These are phyloP conservation scores for Calvatia gigantea DNA, from an alignment of 768 basidiomycete species.

Conservation along the genomic window DNA sequence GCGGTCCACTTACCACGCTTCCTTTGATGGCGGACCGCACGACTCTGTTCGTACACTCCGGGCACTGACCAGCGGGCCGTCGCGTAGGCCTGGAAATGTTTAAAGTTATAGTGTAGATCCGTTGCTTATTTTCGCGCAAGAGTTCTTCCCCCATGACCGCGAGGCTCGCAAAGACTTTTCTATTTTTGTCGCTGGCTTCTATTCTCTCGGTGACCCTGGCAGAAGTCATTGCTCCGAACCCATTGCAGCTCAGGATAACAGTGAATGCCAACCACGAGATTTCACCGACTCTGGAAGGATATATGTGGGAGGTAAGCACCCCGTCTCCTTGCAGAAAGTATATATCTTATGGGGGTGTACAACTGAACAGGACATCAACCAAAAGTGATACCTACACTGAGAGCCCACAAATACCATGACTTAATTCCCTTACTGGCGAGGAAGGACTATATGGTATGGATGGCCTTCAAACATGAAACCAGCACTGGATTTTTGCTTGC, in stretches of 20 bases:
- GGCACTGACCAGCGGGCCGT: constrained; percentile 5
- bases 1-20: not conserved
- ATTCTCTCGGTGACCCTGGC: not conserved
- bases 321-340: constrained; percentile 13
- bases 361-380: too few species aligned
- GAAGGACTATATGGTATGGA: constrained; percentile 36
- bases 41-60: not conserved
- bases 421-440: too few species aligned
- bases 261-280: constrained; percentile 25
- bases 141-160: not conserved
- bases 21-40: not conserved
- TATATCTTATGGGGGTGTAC: too few species aligned
- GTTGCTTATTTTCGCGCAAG: not conserved
- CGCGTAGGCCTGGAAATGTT: not conserved
- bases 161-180: not conserved
- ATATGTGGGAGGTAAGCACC: constrained; percentile 31
- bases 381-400: too few species aligned
- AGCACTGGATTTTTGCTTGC: not conserved
- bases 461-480: too few species aligned
- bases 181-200: not conserved
- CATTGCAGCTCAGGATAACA: constrained; percentile 24
- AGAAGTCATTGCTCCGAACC: constrained; percentile 24
- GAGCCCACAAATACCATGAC: too few species aligned
- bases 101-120: not conserved
- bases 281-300: constrained; percentile 28